Conservation (phyloP, 805 yeast species). For the Limtongia smithiae region DNA sequence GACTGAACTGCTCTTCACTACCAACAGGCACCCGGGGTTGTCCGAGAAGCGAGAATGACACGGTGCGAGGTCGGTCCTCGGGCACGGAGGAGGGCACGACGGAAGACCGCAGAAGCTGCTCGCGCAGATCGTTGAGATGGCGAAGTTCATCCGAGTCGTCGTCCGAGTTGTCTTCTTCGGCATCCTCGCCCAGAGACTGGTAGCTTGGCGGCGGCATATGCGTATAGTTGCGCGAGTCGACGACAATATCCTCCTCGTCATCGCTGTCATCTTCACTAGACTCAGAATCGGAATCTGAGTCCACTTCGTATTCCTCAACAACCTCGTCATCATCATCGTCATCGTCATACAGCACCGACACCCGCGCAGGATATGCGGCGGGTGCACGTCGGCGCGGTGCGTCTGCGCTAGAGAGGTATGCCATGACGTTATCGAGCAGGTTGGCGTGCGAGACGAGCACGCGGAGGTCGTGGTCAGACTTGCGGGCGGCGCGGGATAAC, state of each 20-base stretch:
- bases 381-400: slow-evolving; percentile 22
- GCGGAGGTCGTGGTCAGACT: slow-evolving; percentile 55
- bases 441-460: slow-evolving; percentile 67
- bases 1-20: too few relatives aligned
- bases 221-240: slow-evolving; percentile 19
- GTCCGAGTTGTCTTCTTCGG: slow-evolving; percentile 30
- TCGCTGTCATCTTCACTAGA: slow-evolving; percentile 41
- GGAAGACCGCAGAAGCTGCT: slow-evolving; percentile 1
- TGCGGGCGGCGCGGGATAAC: slow-evolving; percentile 58
- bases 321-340: slow-evolving; percentile 11
- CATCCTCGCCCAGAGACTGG: slow-evolving; percentile 34
- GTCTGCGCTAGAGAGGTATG: slow-evolving; percentile 33
- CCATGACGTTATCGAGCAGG: slow-evolving; percentile 63
- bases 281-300: slow-evolving; percentile 28
- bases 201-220: too few relatives aligned
- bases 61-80: too few relatives aligned
- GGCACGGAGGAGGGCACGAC: too few relatives aligned
- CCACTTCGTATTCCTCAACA: slow-evolving; percentile 13
- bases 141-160: slow-evolving; percentile 3
- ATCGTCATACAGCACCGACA: neutral
- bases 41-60: too few relatives aligned
- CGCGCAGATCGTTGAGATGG: slow-evolving; percentile 7
- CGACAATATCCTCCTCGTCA: slow-evolving; percentile 20
- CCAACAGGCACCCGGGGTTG: too few relatives aligned
- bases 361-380: slow-evolving; percentile 9